Percentiles rank a stretch among this genome's conserved stretches.
These are phyloP conservation scores for Karstenula rhodostoma DNA, from an alignment of 2,329 filamentous ascomycete genomes.

Conservation along the genomic window DNA sequence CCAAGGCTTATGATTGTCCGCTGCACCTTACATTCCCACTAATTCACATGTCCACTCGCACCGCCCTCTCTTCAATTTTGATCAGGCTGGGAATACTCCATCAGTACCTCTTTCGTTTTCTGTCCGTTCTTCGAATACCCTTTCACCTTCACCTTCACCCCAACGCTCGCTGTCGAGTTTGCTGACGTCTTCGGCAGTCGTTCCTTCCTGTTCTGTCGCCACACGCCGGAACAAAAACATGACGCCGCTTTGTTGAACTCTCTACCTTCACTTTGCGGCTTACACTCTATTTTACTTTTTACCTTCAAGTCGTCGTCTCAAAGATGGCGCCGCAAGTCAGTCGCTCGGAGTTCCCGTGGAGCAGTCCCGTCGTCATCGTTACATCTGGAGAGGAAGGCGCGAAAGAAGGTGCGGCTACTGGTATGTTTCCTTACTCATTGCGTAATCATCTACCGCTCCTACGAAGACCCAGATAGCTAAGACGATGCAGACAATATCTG, in stretches of 20 bases:
- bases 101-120: neutral
- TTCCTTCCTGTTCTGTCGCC: neutral
- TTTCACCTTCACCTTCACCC: neutral
- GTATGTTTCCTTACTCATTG: too few relatives aligned
- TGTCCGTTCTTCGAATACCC: too few relatives aligned
- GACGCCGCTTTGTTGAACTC: neutral
- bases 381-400: neutral
- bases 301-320: neutral
- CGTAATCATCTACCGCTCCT: too few relatives aligned
- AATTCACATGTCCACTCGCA: too few relatives aligned
- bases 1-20: too few relatives aligned
- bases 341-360: slow-evolving; percentile 4
- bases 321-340: neutral
- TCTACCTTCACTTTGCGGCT: neutral
- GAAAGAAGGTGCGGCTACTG: too few relatives aligned
- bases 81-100: neutral
- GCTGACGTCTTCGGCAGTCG: neutral
- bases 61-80: too few relatives aligned
- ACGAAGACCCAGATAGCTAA: too few relatives aligned
- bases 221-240: neutral
- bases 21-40: too few relatives aligned
- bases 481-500: too few relatives aligned
- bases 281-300: neutral
- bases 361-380: neutral
- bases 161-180: too few relatives aligned